These are phyloP conservation scores for Hordeum vulgare DNA, from an alignment of 176 grass and related monocot genomes.

Conservation along the genomic window MorexV3_pseudomolecules_assembly NC_058518.1:353642609-353643108, in stretches of 20 bases:
- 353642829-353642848: background rate
- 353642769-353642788: background rate
- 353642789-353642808: no score
- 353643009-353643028: conserved; percentile 4
- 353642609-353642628: conserved; percentile 34
- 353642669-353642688: conserved; percentile 73
- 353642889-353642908: conserved; percentile 75
- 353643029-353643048: background rate
- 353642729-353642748: background rate
- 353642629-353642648: conserved; percentile 77
- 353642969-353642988: conserved; percentile 89
- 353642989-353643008: conserved; percentile 26
- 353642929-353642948: conserved; percentile 86
- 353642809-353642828: no score
- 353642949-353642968: conserved; percentile 93
- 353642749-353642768: background rate
- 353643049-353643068: background rate
- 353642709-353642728: conserved; percentile 51
- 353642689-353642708: conserved; percentile 66
- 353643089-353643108: conserved; percentile 66
- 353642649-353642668: conserved; percentile 88
- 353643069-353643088: background rate
- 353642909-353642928: conserved; percentile 78
- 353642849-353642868: background rate
- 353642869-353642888: background rate